Conservation (phyloP, 2,329 filamentous ascomycete genomes). For the Alternaria sp. region DNA sequence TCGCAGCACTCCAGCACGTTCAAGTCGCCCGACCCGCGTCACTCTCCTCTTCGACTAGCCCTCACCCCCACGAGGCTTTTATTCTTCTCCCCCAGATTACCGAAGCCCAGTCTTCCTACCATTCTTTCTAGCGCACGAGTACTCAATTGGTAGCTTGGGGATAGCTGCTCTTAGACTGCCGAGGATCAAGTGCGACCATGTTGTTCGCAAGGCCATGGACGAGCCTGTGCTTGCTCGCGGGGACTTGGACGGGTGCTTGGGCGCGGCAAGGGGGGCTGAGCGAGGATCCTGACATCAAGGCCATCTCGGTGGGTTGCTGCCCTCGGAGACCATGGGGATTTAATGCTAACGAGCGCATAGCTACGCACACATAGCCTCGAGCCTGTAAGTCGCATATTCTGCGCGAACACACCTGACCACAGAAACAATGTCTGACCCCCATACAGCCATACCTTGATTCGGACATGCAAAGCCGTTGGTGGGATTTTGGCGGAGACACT, state of each 20-base stretch:
- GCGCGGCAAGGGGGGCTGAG: slow-evolving; percentile 41
- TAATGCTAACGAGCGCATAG: slow-evolving; percentile 56
- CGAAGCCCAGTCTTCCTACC: slow-evolving; percentile 36
- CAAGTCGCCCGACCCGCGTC: slow-evolving; percentile 36
- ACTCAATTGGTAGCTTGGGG: slow-evolving; percentile 18
- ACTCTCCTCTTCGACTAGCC: slow-evolving; percentile 37
- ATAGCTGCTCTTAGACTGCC: slow-evolving; percentile 26
- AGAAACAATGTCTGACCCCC: slow-evolving; percentile 20
- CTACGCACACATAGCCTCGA: slow-evolving; percentile 85
- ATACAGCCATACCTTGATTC: slow-evolving; percentile 91
- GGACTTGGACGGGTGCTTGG: slow-evolving; percentile 41
- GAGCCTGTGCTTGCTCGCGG: slow-evolving; percentile 50
- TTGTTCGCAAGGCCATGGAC: slow-evolving; percentile 46
- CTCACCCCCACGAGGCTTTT: slow-evolving; percentile 14
- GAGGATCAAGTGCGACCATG: slow-evolving; percentile 38
- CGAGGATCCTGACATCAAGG: slow-evolving; percentile 64
- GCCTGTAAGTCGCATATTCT: slow-evolving; percentile 67
- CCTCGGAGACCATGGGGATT: slow-evolving; percentile 6
- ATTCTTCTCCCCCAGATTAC: slow-evolving; percentile 30
- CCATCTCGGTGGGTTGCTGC: slow-evolving; percentile 66
- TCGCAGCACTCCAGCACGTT: slow-evolving; percentile 28
- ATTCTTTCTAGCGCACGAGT: slow-evolving; percentile 35
- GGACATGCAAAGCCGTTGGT: slow-evolving; percentile 98
- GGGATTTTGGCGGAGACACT: slow-evolving; percentile 96
- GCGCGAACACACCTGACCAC: neutral